phyloP scores from a whole-genome alignment of 2,329 filamentous ascomycete genomes.

The Calycina herbarum region DNA sequence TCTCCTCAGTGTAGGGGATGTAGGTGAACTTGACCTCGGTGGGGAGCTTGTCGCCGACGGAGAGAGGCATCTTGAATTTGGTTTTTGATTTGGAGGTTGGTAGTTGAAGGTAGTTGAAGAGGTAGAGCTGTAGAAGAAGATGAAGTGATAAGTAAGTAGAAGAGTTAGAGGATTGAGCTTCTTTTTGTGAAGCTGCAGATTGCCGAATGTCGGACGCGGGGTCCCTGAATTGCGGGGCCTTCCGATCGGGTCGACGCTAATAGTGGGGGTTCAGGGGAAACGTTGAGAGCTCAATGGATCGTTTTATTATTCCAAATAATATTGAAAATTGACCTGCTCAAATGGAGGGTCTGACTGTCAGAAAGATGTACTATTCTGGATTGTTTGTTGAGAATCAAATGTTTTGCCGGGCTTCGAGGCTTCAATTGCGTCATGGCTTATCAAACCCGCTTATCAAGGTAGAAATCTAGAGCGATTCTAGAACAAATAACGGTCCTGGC shows the following conservation, averaged over 20 bases:
- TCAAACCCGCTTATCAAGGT: slow-evolving; percentile 1
- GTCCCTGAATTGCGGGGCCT: not conserved
- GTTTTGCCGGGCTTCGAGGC: slow-evolving; percentile 54
- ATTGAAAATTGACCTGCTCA: not conserved
- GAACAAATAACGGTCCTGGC: not conserved
- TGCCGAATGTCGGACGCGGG: not conserved
- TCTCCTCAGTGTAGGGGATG: slow-evolving; percentile 73
- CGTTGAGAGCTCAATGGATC: slow-evolving; percentile 33
- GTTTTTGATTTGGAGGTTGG: not conserved
- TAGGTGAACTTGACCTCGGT: slow-evolving; percentile 79
- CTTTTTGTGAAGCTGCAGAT: not conserved
- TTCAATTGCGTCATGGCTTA: slow-evolving; percentile 69
- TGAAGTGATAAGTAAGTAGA: slow-evolving; percentile 5
- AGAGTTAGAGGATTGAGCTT: slow-evolving; percentile 4
- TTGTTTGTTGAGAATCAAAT: too few relatives aligned
- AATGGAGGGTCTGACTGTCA: not conserved
- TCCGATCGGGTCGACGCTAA: slow-evolving; percentile 13
- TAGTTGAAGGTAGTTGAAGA: not conserved
- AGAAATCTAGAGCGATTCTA: not conserved
- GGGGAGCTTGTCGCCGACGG: slow-evolving; percentile 82
- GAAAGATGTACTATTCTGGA: not conserved
- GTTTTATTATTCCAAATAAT: not conserved
- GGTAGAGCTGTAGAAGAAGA: not conserved
- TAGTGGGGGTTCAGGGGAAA: slow-evolving; percentile 14
- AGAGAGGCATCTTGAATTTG: slow-evolving; percentile 30